Evolutionary conservation across 1,284 basidiomycete species (phyloP).

Genomic region (Ustilago tritici): DNA sequence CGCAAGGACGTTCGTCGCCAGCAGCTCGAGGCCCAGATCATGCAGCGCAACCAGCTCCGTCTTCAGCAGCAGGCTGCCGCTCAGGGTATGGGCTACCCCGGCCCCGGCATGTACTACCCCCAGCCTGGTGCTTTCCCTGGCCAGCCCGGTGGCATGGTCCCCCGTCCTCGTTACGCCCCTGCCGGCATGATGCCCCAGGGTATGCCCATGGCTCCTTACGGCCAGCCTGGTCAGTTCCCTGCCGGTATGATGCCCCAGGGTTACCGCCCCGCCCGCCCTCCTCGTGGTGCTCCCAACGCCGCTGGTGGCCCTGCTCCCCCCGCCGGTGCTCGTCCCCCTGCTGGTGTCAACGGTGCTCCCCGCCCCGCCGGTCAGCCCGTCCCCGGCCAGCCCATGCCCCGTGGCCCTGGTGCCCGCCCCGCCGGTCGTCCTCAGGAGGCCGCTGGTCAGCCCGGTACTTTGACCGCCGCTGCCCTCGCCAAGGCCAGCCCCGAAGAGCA

Average conservation of each 20-base stretch:
- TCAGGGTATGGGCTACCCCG: slow-evolving; percentile 67
- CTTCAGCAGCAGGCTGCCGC: slow-evolving; percentile 69
- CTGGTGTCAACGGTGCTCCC: slow-evolving; percentile 58
- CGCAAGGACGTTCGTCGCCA: slow-evolving; percentile 98
- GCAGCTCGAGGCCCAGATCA: slow-evolving; percentile 91
- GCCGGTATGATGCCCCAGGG: slow-evolving; percentile 67
- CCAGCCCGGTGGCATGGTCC: slow-evolving; percentile 66
- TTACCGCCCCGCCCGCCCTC: slow-evolving; percentile 65
- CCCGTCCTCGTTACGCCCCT: slow-evolving; percentile 67
- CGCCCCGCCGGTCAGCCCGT: slow-evolving; percentile 52
- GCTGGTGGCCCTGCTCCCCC: slow-evolving; percentile 53
- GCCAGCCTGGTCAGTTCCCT: slow-evolving; percentile 67
- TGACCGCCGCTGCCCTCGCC: slow-evolving; percentile 67
- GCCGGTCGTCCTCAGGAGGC: slow-evolving; percentile 42
- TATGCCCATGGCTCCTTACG: slow-evolving; percentile 67
- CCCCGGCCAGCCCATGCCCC: slow-evolving; percentile 57
- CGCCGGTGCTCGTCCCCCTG: slow-evolving; percentile 55
- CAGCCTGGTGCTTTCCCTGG: slow-evolving; percentile 67
- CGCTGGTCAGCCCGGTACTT: slow-evolving; percentile 54
- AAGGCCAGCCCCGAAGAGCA: slow-evolving; percentile 69
- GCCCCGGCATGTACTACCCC: slow-evolving; percentile 69
- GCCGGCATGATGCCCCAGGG: slow-evolving; percentile 69
- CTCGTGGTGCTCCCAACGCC: slow-evolving; percentile 60
- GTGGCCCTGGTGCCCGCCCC: slow-evolving; percentile 40
- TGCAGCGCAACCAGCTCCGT: slow-evolving; percentile 70